Percentiles rank a stretch among this genome's conserved stretches.
phyloP scores from a whole-genome alignment of 805 yeast species.

The Ogataea ganodermae region DNA sequence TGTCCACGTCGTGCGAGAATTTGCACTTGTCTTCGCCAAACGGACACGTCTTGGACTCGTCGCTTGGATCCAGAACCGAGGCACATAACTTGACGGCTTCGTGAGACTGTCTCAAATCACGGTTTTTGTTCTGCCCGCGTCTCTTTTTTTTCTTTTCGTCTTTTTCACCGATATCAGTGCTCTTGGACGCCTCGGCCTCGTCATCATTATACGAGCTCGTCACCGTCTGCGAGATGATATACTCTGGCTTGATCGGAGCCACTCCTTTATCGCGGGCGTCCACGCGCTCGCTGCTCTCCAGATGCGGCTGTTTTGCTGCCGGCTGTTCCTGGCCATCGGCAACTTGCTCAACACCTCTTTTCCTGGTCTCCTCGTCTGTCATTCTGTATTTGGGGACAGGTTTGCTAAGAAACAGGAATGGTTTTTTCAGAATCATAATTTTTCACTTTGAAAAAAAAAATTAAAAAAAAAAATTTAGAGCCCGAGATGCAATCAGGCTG shows the following conservation, averaged over 20 bases:
- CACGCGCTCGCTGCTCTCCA: neutral
- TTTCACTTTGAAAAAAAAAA: neutral
- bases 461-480: neutral
- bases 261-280: conserved; percentile 51
- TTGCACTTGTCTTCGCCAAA: conserved; percentile 74
- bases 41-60: conserved; percentile 46
- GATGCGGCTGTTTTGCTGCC: conserved; percentile 6
- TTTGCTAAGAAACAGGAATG: neutral
- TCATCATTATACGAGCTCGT: conserved; percentile 41
- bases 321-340: conserved; percentile 10
- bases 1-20: conserved; percentile 70
- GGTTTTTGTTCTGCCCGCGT: conserved; percentile 44
- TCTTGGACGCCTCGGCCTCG: conserved; percentile 49
- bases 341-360: conserved; percentile 3
- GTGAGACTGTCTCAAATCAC: conserved; percentile 70
- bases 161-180: conserved; percentile 30
- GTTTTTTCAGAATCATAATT: neutral
- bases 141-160: conserved; percentile 41
- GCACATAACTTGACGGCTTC: conserved; percentile 70
- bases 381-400: neutral
- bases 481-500: conserved; percentile 5
- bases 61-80: conserved; percentile 57
- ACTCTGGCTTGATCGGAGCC: conserved; percentile 79
- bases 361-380: conserved; percentile 2
- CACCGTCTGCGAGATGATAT: conserved; percentile 39